Base-by-base conservation (phyloP, 495 filamentous ascomycete species). In the Pseudoneurospora amorphoporcata region DNA sequence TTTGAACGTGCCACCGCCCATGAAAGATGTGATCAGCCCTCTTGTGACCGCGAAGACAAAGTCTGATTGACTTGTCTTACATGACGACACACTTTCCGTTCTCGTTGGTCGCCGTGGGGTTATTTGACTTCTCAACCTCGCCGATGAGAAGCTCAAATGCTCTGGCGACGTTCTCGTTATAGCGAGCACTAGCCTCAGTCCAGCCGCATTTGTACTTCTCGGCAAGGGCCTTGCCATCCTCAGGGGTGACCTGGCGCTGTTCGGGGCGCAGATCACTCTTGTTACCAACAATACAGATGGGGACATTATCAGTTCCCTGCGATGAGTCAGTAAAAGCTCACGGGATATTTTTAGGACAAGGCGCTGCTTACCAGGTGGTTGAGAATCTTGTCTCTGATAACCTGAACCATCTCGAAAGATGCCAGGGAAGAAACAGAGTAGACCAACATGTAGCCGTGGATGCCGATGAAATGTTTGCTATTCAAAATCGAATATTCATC, bases 401-500 rank as follows among this genome's bases (percentile, higher is more conserved):
- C 92, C 72, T 91, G 89, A 68, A 97, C 91, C 93, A 98, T 98
- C 79, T 98, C 95, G 79, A 98, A 98, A 37, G 94, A 97, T 75
- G 95, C 92, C 73, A 91, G 92, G 43, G 92, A 97, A 39, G 92
- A 91, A 68, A 99, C 92, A 19, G 93, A 97, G 83, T 99, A 99
- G 47, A 97, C 95, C 69, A 99, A 90, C 88, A 99, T 94, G 84
- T 99, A 99, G 45, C 95, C 95, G 87, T 99, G 95, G 76, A 98
- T 98, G 73, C 95, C 95, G 83, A 99, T 99, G 80, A 98, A 98
- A 82, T 99, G 96, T 81, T 98, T 97, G 58, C 92, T 97, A 81
- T 97, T 98, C 70, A 99, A 86, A 77, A 98, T 98, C 78, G 92
- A 95, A 83, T 99, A 98, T 81, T 99, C 96, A 84, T 99, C 95